Conservation (phyloP, 192 early-diverging fungal species). For the Backusella mclennaniae region DNA sequence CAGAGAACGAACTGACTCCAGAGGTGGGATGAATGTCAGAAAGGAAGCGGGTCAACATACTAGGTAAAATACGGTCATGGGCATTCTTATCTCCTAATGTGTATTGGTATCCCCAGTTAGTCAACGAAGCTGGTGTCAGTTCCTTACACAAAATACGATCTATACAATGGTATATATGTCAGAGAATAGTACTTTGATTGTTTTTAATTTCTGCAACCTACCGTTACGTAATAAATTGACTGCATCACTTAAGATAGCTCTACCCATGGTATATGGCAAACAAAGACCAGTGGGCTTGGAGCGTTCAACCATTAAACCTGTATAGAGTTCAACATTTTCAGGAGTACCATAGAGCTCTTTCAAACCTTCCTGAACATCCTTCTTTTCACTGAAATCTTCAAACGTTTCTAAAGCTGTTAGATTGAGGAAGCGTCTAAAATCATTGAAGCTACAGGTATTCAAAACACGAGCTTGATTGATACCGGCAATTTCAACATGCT, state of each 20-base stretch:
- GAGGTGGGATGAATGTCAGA: constrained; percentile 2
- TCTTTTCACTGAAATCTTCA: constrained; percentile 35
- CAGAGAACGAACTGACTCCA: neutral
- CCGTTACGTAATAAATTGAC: constrained; percentile 46
- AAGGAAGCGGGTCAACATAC: constrained; percentile 14
- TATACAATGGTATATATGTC: constrained; percentile 6
- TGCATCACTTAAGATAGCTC: constrained; percentile 50
- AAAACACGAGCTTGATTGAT: constrained; percentile 40
- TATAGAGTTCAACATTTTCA: constrained; percentile 48
- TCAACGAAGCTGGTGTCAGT: constrained; percentile 38
- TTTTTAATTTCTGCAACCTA: neutral
- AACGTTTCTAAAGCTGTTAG: constrained; percentile 31
- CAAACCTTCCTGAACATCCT: constrained; percentile 20
- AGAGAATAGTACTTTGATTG: neutral
- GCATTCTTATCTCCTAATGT: constrained; percentile 17
- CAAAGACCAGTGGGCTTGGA: constrained; percentile 39
- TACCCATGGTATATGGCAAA: constrained; percentile 43
- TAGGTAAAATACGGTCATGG: constrained; percentile 17
- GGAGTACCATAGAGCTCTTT: constrained; percentile 42
- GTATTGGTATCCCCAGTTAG: constrained; percentile 44
- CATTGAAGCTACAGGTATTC: constrained; percentile 49
- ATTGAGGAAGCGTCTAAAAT: constrained; percentile 42
- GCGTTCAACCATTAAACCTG: constrained; percentile 45
- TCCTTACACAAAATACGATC: constrained; percentile 48
- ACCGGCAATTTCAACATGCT: constrained; percentile 42